These are phyloP conservation scores for Hyphopichia fennica DNA, from an alignment of 1,139 yeast genomes.

Conservation along the genomic window DNA sequence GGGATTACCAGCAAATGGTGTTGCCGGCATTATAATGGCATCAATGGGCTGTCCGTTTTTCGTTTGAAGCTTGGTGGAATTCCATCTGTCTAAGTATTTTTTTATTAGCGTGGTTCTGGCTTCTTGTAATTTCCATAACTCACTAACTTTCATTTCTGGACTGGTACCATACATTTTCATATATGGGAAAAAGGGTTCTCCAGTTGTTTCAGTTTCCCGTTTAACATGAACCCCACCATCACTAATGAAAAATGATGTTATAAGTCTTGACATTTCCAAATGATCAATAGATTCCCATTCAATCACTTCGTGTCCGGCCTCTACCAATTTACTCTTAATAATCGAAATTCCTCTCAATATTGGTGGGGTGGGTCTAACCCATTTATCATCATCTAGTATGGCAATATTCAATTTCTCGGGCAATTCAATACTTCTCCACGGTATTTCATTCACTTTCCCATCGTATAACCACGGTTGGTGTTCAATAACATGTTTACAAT, in stretches of 20 bases:
- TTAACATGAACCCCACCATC: constrained; percentile 45
- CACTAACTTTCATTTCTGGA: constrained; percentile 32
- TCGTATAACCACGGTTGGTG: constrained; percentile 33
- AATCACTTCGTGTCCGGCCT: constrained; percentile 60
- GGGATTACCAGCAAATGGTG: constrained; percentile 49
- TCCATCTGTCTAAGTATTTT: constrained; percentile 39
- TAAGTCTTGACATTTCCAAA: constrained; percentile 34
- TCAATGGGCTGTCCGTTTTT: constrained; percentile 46
- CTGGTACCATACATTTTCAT: constrained; percentile 33
- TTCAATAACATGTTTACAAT: constrained; percentile 25
- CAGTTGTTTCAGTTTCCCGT: constrained; percentile 32
- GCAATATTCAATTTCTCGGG: constrained; percentile 32
- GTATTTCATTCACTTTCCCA: constrained; percentile 29
- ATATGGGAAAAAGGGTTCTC: constrained; percentile 46
- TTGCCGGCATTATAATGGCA: constrained; percentile 47
- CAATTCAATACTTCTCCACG: constrained; percentile 27
- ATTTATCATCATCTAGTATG: constrained; percentile 29
- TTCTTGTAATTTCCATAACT: constrained; percentile 43
- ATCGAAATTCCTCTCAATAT: constrained; percentile 26
- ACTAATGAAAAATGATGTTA: constrained; percentile 41
- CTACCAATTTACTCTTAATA: constrained; percentile 22
- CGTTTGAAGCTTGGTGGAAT: constrained; percentile 27
- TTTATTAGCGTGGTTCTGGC: constrained; percentile 33
- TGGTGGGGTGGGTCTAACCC: constrained; percentile 40
- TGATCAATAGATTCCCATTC: constrained; percentile 52